Base-by-base conservation (phyloP, 352 stramenopile genomes). In the Phytophthora meadii region DNA sequence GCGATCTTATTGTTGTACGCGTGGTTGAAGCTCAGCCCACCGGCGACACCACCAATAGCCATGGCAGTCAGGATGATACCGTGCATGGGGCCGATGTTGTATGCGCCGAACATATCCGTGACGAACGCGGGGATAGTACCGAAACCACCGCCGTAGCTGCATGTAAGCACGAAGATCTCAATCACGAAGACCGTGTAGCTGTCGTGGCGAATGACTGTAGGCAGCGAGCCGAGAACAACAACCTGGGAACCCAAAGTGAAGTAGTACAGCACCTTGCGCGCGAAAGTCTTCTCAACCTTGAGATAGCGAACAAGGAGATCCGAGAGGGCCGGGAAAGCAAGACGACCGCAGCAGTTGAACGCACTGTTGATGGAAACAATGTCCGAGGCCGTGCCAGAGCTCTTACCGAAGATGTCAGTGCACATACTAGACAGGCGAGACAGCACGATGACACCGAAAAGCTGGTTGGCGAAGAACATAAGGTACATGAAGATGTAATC, bases 81-180 rank as follows among this genome's bases (percentile, higher is more conserved):
- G 40, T 70, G 50, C 40, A 70, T 75, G 11, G 83, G 85, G 17
- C 83, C 85, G 46, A 92, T 89, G 71, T 93, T 92, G 65, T 73
- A 91, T 11, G 81, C 78, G 17, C 87, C 87, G 61, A 92, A 95
- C 84, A 94, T 94, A 46, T 94, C 87, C 5, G 85, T 91, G 30
- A 95, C 54, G 54, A 94, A 84, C 32, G 71, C 82, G 15, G 86
- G 85, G 54, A 93, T 92, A 17, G 72, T 91, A 45, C 82, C 84
- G 30, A 93, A 87, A 42, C 81, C 82, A 24, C 84, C 87, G 24
- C 87, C 87, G 67, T 93, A 93, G 61, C 76, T 82, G 42, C 77
- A 69, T 42, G 85, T 93, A n/a, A 95, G 59, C 32, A 93, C 68
- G 67, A 91, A 94, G 44, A 89, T 79, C 41, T 87, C 70, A 30